Base-by-base conservation (phyloP, 2,329 filamentous ascomycete genomes). In the Ascochyta fabae region DNA sequence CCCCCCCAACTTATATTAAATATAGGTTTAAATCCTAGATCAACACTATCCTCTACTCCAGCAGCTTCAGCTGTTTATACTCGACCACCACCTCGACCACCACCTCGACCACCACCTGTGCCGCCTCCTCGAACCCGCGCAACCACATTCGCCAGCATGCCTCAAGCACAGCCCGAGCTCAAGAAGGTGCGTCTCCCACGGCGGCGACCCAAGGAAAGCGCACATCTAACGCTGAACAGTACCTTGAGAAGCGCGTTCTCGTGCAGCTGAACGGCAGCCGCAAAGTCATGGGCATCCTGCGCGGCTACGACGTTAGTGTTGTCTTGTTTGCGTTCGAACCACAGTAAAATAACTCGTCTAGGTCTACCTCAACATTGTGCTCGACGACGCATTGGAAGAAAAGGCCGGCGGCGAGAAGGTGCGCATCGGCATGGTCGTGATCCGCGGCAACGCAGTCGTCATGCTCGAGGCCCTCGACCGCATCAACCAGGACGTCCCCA, bases 201-300 rank as follows among this genome's bases (percentile, higher is more conserved):
- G 3, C 15, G 10, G 19, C 19, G 19, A 19, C 19, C 4, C 10
- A 12, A 8, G 39, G 26, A 19, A 8, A 1, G 29, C 8, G 22
- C 10, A 19, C 16, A 40, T 26, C 66, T 75, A 59, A 76, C 62
- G 7, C 51, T 19, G 6, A 47, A 45, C 70, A 99, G 95, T 99
- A 99, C 80, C 92, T 99, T 80, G 95, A 99, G 84, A 99, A 99
- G 87, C 87, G 94, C 80, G 86, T 99, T 74, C 96, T 97, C 78
- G 92, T 98, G 66, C 94, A 99, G 79, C 83, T 99, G 50, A 99
- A 99, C 79, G 95, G 95, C 73, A 96, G 93, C 78, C 90, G 95
- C 77, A 98, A 96, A 80, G 94, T 99, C 60, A 92, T 96, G 76
- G 95, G 96, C 52, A 86, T 96, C 47, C 85, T 99, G 55, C 88